phyloP scores from a whole-genome alignment of 139 green algal species.

The Choricystis sp. region DNA sequence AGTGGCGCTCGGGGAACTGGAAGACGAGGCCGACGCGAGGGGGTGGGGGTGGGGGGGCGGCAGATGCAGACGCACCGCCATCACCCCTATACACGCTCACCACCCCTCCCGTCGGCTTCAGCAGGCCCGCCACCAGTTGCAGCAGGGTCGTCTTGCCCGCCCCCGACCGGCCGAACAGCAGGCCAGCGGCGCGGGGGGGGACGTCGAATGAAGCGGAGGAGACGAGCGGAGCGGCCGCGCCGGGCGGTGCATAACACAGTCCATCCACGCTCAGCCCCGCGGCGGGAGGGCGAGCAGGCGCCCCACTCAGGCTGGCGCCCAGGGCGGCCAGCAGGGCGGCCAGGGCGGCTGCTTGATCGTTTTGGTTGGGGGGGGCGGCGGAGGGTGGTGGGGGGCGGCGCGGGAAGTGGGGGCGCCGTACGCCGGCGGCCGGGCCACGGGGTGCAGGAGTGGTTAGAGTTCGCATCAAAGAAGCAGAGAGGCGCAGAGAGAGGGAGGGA shows the following conservation, averaged over 20 bases:
- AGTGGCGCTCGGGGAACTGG: conserved; percentile 92
- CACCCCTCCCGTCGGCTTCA: conserved; percentile 30
- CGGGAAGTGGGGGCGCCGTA: neutral
- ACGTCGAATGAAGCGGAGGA: conserved; percentile 42
- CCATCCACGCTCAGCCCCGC: conserved; percentile 9
- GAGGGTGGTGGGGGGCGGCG: neutral
- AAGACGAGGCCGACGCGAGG: conserved; percentile 65
- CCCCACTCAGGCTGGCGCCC: too few species aligned
- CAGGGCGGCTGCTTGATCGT: neutral
- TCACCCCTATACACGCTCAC: conserved; percentile 1
- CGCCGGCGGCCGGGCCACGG: conserved; percentile 1
- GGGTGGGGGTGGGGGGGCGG: neutral
- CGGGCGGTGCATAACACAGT: conserved; percentile 35
- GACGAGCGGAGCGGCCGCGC: conserved; percentile 41
- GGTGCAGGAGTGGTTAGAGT: too few species aligned
- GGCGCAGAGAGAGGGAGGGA: too few species aligned
- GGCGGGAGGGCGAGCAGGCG: neutral
- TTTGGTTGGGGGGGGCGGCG: too few species aligned
- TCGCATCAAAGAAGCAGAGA: too few species aligned
- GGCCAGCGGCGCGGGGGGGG: conserved; percentile 43
- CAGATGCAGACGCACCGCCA: conserved; percentile 1
- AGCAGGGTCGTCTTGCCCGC: conserved; percentile 81
- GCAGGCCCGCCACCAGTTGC: conserved; percentile 51
- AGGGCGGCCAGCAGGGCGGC: neutral
- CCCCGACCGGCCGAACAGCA: conserved; percentile 69